phyloP scores from a whole-genome alignment of 2,329 filamentous ascomycete genomes.

The Lachnellula cervina region DNA sequence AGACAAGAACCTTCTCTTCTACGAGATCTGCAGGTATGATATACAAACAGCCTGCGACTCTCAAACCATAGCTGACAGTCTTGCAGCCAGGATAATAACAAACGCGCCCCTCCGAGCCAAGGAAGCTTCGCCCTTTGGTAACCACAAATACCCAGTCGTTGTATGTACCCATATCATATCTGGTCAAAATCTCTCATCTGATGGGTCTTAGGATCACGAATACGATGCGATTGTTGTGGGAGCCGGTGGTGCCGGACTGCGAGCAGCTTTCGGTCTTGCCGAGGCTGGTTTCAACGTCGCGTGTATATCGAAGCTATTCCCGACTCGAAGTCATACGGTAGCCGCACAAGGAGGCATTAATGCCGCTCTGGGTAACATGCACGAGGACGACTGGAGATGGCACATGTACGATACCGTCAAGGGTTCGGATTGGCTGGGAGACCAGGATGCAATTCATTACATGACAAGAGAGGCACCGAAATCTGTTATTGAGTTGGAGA shows the following conservation, averaged over 20 bases:
- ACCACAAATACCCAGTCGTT: conserved; percentile 90
- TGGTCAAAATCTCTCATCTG: conserved; percentile 11
- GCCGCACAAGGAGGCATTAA: conserved; percentile 82
- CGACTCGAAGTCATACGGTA: conserved; percentile 79
- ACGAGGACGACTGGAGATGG: conserved; percentile 98
- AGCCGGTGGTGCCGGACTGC: conserved; percentile 74
- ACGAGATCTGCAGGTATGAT: conserved; percentile 68
- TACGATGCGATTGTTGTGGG: conserved; percentile 96
- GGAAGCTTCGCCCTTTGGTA: conserved; percentile 83
- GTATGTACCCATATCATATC: conserved; percentile 40
- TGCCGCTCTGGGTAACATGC: conserved; percentile 89
- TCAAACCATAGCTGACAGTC: conserved; percentile 14
- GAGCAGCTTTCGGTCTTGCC: conserved; percentile 79
- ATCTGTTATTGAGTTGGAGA: conserved; percentile 90
- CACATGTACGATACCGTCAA: conserved; percentile 99
- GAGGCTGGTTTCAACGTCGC: conserved; percentile 88
- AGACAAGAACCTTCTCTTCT: conserved; percentile 78
- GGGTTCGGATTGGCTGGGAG: conserved; percentile 94
- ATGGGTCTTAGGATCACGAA: conserved; percentile 71
- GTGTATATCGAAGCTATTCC: conserved; percentile 68
- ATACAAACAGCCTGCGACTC: conserved; percentile 28
- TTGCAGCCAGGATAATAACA: conserved; percentile 74
- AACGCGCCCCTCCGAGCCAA: conserved; percentile 85
- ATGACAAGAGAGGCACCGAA: conserved; percentile 94
- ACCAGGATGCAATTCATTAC: conserved; percentile 97